These are phyloP conservation scores for Rhodomyrtus tomentosa DNA, from an alignment of 345 rosid genomes.

Conservation along the genomic window DNA sequence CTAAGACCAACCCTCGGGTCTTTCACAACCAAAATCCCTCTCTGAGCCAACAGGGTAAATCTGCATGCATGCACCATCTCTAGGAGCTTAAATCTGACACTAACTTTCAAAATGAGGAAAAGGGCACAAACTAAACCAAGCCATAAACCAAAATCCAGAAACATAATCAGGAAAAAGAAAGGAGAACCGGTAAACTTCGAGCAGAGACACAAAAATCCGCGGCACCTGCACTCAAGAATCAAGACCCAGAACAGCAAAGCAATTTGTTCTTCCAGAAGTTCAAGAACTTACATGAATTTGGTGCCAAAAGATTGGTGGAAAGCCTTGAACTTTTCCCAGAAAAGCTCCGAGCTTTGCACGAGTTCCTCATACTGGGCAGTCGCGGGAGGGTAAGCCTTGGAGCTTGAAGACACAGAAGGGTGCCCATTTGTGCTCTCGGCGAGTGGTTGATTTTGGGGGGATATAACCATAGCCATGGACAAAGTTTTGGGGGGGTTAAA, in stretches of 20 bases:
- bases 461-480: constrained; percentile 5
- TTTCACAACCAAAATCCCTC: background rate
- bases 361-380: constrained; percentile 47
- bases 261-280: background rate
- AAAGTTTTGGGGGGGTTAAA: background rate
- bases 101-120: background rate
- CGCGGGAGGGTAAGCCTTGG: constrained; percentile 27
- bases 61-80: background rate
- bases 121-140: background rate
- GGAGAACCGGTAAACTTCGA: background rate
- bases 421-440: constrained; percentile 23
- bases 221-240: background rate
- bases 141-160: background rate
- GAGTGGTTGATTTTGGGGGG: background rate
- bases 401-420: constrained; percentile 1
- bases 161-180: background rate
- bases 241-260: background rate
- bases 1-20: background rate
- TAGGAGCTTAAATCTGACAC: background rate
- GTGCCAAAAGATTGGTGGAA: constrained; percentile 32
- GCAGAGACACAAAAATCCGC: background rate
- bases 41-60: background rate
- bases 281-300: constrained; percentile 40
- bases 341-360: constrained; percentile 48
- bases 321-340: constrained; percentile 60